Base-by-base conservation (phyloP, 1,139 yeast species). In the Yueomyces sp. region DNA sequence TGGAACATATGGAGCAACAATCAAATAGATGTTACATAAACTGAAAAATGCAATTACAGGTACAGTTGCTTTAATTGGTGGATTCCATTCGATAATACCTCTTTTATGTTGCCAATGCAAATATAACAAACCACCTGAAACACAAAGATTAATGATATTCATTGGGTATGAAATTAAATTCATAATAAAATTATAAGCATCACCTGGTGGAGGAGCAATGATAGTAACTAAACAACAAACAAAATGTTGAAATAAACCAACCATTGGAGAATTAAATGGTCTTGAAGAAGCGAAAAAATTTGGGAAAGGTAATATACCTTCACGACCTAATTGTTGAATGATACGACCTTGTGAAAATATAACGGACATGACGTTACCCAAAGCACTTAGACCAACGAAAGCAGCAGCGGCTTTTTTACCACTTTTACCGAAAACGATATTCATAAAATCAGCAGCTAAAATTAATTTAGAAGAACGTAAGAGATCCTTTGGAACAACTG, bases 1-100 rank as follows among this genome's bases (percentile, higher is more conserved):
- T 37, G 93, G 89, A 49, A 85, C 72, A 59, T 81, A 84, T 43
- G 95, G 95, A 39, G 94, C 91, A 46, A 75, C 74, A 44, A 83
- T 72, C 57, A 85, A 68, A 58, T 83, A 85, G 29, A 81, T 55
- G 25, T 87, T 81, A 6, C 87, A 72, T 44, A 83, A 63, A 45
- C 75, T 70, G 64, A 84, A 84, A 65, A 81, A 82, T 1, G 68
- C 38, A 9, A 76, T 73, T 36, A 82, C 80, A 9, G 81, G 78
- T 40, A 78, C 60, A 26, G 82, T 67, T 2, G 93, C 85, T 56
- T 67, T 75, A 57, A 84, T 70, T 36, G 89, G 86, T 40, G 95
- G 91, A 42, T 73, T 68, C 95, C 95, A 85, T 44, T 65, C 70
- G 6, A 68, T 57, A 42, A 59, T 62, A 19, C 84, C 81, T 56